phyloP scores from a whole-genome alignment of 768 basidiomycete species.

The Lentinula lateritia region DNA sequence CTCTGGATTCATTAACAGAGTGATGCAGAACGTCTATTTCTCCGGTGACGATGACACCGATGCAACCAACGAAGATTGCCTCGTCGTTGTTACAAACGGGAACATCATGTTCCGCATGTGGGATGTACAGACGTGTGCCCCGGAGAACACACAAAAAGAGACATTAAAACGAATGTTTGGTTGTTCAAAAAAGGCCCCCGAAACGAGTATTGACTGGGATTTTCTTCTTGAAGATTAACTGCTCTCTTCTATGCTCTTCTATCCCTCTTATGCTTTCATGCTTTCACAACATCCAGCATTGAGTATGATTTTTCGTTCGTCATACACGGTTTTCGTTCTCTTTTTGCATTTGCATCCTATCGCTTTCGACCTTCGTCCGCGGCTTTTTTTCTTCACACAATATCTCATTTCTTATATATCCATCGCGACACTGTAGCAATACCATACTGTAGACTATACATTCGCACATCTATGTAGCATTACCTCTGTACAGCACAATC shows the following conservation, averaged over 20 bases:
- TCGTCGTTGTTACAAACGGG: conserved; percentile 57
- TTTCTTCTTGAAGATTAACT: conserved; percentile 64
- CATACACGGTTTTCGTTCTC: not conserved
- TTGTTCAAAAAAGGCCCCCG: conserved; percentile 48
- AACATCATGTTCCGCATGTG: conserved; percentile 71
- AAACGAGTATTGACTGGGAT: conserved; percentile 68
- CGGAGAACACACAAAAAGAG: conserved; percentile 61
- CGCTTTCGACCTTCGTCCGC: not conserved
- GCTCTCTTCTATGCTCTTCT: too few species aligned
- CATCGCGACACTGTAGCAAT: conserved; percentile 2
- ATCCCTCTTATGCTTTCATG: not conserved
- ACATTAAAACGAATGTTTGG: conserved; percentile 59
- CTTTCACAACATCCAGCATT: too few species aligned
- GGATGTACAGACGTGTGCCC: conserved; percentile 62
- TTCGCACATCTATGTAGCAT: not conserved
- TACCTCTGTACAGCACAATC: not conserved
- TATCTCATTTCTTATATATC: not conserved
- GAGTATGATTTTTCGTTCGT: not conserved
- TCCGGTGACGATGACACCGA: conserved; percentile 33
- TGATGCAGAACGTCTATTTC: conserved; percentile 46
- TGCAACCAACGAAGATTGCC: conserved; percentile 47
- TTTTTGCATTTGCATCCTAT: not conserved
- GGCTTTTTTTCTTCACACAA: not conserved
- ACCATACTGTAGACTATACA: not conserved
- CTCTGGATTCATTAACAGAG: conserved; percentile 68